A percentile compares a stretch with the other conserved stretches of the same genome.
phyloP scores from a whole-genome alignment of 805 yeast species.

The Sungouiozyma intestinalis region DNA sequence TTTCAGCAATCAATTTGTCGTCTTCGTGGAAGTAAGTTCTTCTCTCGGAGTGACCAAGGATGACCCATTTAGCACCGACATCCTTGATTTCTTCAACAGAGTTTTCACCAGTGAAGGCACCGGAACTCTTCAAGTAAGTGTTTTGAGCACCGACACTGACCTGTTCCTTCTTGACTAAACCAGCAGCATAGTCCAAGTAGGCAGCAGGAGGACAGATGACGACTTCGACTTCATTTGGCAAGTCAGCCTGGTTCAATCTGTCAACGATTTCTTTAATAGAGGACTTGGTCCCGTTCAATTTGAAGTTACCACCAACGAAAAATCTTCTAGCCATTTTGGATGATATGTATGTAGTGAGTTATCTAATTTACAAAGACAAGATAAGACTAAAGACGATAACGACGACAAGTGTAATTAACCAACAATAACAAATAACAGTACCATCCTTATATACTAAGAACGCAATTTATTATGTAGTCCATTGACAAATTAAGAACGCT shows the following conservation, averaged over 20 bases:
- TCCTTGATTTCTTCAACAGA: conserved; percentile 83
- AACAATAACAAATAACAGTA: not conserved
- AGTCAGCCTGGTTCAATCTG: conserved; percentile 63
- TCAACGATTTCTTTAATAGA: conserved; percentile 77
- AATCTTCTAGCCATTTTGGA: conserved; percentile 54
- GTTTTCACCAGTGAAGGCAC: conserved; percentile 97
- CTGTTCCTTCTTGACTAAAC: conserved; percentile 53
- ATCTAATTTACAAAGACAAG: not conserved
- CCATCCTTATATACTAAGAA: not conserved
- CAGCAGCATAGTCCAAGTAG: conserved; percentile 69
- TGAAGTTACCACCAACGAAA: conserved; percentile 98
- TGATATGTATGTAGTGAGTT: conserved; percentile 1
- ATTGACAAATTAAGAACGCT: not conserved
- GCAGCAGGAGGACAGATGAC: conserved; percentile 95
- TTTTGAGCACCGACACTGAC: conserved; percentile 86
- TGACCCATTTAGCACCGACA: conserved; percentile 86
- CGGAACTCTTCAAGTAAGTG: conserved; percentile 73
- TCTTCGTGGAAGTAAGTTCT: conserved; percentile 85
- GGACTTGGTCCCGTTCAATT: conserved; percentile 89
- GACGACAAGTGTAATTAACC: too few species aligned
- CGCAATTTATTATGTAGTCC: not conserved
- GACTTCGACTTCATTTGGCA: conserved; percentile 76
- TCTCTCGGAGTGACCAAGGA: conserved; percentile 97
- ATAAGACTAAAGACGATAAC: not conserved
- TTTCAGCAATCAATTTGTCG: conserved; percentile 83